Conservation (phyloP, 1,284 basidiomycete genomes). For the Anthracocystis setariae region DNA sequence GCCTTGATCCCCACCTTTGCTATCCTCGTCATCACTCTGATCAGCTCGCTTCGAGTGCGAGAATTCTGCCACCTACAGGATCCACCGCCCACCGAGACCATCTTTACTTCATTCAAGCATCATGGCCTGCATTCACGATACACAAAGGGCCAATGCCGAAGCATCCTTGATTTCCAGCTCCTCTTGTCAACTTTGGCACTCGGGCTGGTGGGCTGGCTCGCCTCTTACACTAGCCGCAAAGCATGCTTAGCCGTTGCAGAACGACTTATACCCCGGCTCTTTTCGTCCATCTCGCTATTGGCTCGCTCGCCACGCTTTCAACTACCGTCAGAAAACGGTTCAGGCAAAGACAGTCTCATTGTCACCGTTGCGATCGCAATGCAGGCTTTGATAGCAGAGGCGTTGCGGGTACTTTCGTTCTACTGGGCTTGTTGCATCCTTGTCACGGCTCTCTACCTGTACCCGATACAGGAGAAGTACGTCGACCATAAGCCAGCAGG, state of each 20-base stretch:
- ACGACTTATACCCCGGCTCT: constrained; percentile 36
- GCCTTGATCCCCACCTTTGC: constrained; percentile 29
- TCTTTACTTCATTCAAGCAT: background rate
- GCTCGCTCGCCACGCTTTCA: constrained; percentile 27
- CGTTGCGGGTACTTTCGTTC: constrained; percentile 39
- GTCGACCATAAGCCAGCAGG: constrained; percentile 6
- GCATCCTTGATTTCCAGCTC: constrained; percentile 36
- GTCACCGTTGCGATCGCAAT: constrained; percentile 36
- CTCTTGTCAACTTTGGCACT: constrained; percentile 27
- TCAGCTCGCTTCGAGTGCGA: constrained; percentile 23
- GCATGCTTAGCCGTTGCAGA: constrained; percentile 40
- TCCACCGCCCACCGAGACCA: background rate
- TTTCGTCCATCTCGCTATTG: constrained; percentile 20
- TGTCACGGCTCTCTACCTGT: constrained; percentile 41
- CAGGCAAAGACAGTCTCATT: constrained; percentile 22
- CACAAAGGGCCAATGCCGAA: constrained; percentile 28
- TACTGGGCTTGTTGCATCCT: constrained; percentile 48
- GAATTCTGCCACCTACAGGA: constrained; percentile 36
- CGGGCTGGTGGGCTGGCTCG: constrained; percentile 43
- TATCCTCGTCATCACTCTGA: constrained; percentile 16
- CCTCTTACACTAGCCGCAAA: constrained; percentile 38
- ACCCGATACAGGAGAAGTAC: constrained; percentile 40
- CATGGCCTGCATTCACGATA: constrained; percentile 17
- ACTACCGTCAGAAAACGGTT: constrained; percentile 9
- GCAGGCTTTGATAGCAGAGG: constrained; percentile 39